Conservation (phyloP, 371 early-diverging fungal genomes). For the Actinomortierella wolfii region DNA sequence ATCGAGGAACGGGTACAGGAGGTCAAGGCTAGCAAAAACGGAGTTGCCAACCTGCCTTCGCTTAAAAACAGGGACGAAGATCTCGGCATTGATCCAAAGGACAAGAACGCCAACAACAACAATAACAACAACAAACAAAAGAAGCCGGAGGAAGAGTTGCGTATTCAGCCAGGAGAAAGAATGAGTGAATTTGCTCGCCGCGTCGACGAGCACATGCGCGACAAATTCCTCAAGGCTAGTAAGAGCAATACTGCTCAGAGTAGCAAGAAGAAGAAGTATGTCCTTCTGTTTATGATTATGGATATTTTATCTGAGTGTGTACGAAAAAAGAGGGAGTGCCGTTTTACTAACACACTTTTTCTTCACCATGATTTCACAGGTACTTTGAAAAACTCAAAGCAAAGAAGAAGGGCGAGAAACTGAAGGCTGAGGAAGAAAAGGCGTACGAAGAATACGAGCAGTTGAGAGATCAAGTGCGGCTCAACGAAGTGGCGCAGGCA, state of each 20-base stretch:
- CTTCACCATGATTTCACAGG: conserved; percentile 5
- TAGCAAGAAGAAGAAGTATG: conserved; percentile 46
- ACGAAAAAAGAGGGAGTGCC: background rate
- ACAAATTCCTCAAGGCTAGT: conserved; percentile 27
- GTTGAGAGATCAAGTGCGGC: conserved; percentile 28
- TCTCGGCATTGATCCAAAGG: too few relatives aligned
- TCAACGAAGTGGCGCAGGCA: conserved; percentile 41
- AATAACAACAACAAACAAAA: conserved; percentile 5
- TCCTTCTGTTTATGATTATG: background rate
- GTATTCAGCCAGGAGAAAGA: conserved; percentile 36
- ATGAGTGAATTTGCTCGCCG: conserved; percentile 41
- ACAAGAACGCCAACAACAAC: too few relatives aligned
- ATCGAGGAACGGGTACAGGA: conserved; percentile 23
- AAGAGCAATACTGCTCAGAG: conserved; percentile 21
- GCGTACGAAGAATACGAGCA: conserved; percentile 40
- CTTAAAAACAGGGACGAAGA: conserved; percentile 1
- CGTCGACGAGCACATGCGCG: conserved; percentile 44
- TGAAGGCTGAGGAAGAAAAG: conserved; percentile 38
- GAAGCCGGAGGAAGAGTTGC: conserved; percentile 16
- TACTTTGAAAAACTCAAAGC: conserved; percentile 45
- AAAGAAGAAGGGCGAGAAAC: conserved; percentile 38
- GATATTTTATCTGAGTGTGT: background rate
- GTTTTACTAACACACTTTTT: background rate
- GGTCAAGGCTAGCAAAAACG: conserved; percentile 2
- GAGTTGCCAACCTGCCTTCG: conserved; percentile 15